A percentile compares a stretch with the other conserved stretches of the same genome.
Conservation (phyloP, 2,329 filamentous ascomycete species). For the Fusarium goolgardi region DNA sequence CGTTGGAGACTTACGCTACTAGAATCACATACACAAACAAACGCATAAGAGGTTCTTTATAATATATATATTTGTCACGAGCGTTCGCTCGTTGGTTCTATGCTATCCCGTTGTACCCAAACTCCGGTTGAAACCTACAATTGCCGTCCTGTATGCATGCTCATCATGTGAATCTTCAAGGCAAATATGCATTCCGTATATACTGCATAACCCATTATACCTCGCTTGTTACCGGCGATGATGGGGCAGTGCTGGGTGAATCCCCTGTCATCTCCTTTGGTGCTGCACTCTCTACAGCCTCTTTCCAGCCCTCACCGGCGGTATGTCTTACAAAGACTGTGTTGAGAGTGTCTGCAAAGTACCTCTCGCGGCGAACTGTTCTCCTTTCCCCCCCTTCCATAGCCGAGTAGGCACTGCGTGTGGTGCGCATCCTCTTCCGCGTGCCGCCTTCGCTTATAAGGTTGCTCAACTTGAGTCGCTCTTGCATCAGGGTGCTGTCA, state of each 20-base stretch:
- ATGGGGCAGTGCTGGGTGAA: conserved; percentile 31
- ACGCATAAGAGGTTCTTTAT: conserved; percentile 3
- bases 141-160: conserved; percentile 11
- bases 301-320: conserved; percentile 59
- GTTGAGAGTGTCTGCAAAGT: conserved; percentile 74
- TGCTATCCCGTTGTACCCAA: conserved; percentile 10
- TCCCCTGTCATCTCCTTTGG: conserved; percentile 31
- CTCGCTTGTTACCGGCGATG: conserved; percentile 29
- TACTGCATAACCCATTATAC: conserved; percentile 16
- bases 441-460: conserved; percentile 69
- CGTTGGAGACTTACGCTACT: conserved; percentile 6
- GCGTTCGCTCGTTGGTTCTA: conserved; percentile 15
- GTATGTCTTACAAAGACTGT: conserved; percentile 73
- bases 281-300: conserved; percentile 36
- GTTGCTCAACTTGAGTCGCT: conserved; percentile 71
- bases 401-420: conserved; percentile 79
- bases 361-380: conserved; percentile 75
- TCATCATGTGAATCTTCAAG: conserved; percentile 8
- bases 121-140: conserved; percentile 26
- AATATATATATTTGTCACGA: conserved; percentile 14
- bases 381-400: conserved; percentile 78
- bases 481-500: conserved; percentile 76
- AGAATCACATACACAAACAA: background rate
- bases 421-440: conserved; percentile 71
- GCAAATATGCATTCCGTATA: conserved; percentile 11